phyloP scores from a whole-genome alignment of 1,139 yeast genomes.

The Magnusiomyces starmeri region DNA sequence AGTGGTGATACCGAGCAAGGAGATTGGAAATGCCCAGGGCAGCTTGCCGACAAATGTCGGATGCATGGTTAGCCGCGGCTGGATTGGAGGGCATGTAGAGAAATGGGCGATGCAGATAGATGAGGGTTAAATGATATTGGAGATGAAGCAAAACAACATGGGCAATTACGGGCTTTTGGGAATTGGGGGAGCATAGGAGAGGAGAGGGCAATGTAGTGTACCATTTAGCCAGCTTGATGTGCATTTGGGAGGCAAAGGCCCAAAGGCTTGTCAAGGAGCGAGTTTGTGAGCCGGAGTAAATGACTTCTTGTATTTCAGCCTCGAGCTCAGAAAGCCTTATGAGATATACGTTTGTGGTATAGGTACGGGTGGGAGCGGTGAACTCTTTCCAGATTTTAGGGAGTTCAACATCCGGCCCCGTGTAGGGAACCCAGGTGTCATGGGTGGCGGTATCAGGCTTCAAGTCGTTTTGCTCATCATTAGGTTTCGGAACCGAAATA shows the following conservation, averaged over 20 bases:
- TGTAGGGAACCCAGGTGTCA: conserved; percentile 17
- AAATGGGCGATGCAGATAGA: conserved; percentile 23
- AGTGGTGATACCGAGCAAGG: conserved; percentile 12
- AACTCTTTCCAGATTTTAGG: conserved; percentile 15
- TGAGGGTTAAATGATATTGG: conserved; percentile 20
- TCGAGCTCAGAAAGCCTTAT: conserved; percentile 12
- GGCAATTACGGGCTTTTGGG: conserved; percentile 18
- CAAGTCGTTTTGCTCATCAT: conserved; percentile 8
- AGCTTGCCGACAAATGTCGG: conserved; percentile 14
- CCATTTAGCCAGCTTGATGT: conserved; percentile 21
- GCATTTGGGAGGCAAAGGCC: conserved; percentile 17
- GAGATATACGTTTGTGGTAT: conserved; percentile 10
- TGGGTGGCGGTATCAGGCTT: conserved; percentile 14
- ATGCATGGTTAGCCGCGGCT: conserved; percentile 14
- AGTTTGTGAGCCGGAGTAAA: conserved; percentile 15
- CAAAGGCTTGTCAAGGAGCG: conserved; percentile 5
- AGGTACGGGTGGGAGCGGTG: conserved; percentile 12
- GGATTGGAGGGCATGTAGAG: conserved; percentile 10
- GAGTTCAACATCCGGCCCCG: conserved; percentile 9
- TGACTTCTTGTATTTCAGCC: conserved; percentile 17
- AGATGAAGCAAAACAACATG: conserved; percentile 22
- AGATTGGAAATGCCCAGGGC: conserved; percentile 16
- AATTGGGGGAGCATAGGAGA: conserved; percentile 17
- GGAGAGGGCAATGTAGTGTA: conserved; percentile 20
- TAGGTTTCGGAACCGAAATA: conserved; percentile 18